Evolutionary conservation across 2,329 filamentous ascomycete genomes (phyloP).

Genomic region (Beauveria sp.): DNA sequence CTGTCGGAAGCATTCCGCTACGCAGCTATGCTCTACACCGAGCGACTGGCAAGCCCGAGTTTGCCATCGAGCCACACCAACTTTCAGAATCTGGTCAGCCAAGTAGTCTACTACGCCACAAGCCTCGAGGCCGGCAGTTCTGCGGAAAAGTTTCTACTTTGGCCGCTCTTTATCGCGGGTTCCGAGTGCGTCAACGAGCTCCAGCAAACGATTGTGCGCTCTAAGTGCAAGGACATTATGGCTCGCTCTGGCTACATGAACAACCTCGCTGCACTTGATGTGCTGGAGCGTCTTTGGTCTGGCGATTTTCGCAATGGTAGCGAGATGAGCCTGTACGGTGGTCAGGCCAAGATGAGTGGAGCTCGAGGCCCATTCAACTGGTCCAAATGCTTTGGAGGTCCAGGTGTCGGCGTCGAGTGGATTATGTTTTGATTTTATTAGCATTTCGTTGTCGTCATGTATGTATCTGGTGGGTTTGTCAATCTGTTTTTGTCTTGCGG

Average conservation of each 20-base stretch:
- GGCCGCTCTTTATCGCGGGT: conserved; percentile 86
- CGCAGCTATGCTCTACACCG: conserved; percentile 80
- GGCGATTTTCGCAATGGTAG: conserved; percentile 37
- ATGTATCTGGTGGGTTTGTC: conserved; percentile 13
- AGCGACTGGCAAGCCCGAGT: conserved; percentile 73
- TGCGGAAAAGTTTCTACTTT: conserved; percentile 83
- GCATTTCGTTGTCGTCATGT: conserved; percentile 11
- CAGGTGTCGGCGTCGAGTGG: conserved; percentile 54
- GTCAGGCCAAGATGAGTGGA: conserved; percentile 26
- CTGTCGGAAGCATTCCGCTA: conserved; percentile 89
- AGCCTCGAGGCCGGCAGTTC: conserved; percentile 64
- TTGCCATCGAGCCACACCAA: conserved; percentile 65
- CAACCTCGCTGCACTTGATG: conserved; percentile 77
- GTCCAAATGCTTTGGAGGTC: conserved; percentile 49
- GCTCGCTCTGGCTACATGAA: conserved; percentile 88
- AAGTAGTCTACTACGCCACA: conserved; percentile 76
- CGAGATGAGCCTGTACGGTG: conserved; percentile 23
- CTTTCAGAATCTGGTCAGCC: conserved; percentile 76
- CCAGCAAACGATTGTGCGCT: conserved; percentile 71
- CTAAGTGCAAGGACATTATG: conserved; percentile 79
- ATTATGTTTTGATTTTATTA: conserved; percentile 50
- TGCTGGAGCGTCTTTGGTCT: conserved; percentile 78
- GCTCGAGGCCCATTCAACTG: conserved; percentile 49
- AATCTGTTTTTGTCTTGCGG: not conserved
- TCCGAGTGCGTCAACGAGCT: conserved; percentile 79